Conservation (phyloP, 805 yeast species). For the Teunomyces panamensis region DNA sequence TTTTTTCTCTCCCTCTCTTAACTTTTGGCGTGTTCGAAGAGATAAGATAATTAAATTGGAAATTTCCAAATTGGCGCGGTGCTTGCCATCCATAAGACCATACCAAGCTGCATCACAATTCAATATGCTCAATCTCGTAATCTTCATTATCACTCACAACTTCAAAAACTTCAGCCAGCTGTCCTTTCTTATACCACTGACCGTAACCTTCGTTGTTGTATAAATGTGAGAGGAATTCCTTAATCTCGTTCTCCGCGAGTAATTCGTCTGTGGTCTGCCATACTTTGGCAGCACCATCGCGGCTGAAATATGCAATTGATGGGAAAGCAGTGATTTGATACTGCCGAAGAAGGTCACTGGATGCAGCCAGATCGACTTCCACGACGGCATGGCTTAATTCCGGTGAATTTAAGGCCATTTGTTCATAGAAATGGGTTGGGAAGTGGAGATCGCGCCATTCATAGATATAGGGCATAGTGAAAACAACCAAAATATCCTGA, state of each 20-base stretch:
- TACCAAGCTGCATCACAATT: slow-evolving; percentile 5
- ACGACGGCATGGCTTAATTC: slow-evolving; percentile 22
- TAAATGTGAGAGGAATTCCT: slow-evolving; percentile 9
- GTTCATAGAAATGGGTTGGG: slow-evolving; percentile 36
- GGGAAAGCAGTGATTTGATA: slow-evolving; percentile 32
- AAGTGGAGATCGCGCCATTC: slow-evolving; percentile 32
- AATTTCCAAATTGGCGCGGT: no score
- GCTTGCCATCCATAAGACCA: background rate
- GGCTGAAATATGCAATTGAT: slow-evolving; percentile 26
- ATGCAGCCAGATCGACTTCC: slow-evolving; percentile 20
- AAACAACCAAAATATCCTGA: slow-evolving; percentile 20
- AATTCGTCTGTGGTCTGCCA: slow-evolving; percentile 20
- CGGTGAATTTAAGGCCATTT: slow-evolving; percentile 16
- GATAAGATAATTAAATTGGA: no score
- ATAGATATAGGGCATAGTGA: slow-evolving; percentile 18
- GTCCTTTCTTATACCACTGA: slow-evolving; percentile 9
- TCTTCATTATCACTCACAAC: slow-evolving; percentile 13
- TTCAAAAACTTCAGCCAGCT: slow-evolving; percentile 7
- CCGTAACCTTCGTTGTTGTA: slow-evolving; percentile 7
- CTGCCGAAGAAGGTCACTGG: slow-evolving; percentile 17
- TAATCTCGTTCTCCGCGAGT: slow-evolving; percentile 15
- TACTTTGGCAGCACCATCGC: slow-evolving; percentile 19
- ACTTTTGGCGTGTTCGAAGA: no score
- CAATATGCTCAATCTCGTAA: slow-evolving; percentile 11
- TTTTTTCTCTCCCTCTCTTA: background rate